phyloP scores from a whole-genome alignment of 768 basidiomycete species.

The Lentinula sp. region DNA sequence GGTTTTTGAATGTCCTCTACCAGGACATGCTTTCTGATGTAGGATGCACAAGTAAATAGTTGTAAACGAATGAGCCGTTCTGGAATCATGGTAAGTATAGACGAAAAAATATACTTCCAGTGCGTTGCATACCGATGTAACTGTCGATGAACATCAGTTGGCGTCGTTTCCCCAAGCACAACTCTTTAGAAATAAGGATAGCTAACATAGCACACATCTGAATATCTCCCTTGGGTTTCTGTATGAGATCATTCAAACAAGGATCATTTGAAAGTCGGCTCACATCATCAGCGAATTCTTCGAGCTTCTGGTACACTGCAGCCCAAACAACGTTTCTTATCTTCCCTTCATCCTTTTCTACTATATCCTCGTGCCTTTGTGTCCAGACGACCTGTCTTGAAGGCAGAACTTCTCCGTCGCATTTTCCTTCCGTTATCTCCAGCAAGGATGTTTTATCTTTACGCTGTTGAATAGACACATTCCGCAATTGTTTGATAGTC shows the following conservation, averaged over 20 bases:
- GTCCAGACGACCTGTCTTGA: conserved; percentile 12
- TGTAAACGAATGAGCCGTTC: conserved; percentile 60
- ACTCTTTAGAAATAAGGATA: conserved; percentile 53
- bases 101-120: neutral
- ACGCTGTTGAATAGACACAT: conserved; percentile 15
- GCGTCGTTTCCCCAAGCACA: conserved; percentile 40
- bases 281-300: conserved; percentile 61
- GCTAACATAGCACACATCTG: conserved; percentile 76
- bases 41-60: conserved; percentile 63
- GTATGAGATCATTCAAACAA: conserved; percentile 5
- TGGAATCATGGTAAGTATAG: conserved; percentile 18
- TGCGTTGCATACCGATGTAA: conserved; percentile 55
- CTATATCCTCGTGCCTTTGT: conserved; percentile 34
- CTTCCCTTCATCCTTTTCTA: conserved; percentile 43
- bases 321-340: conserved; percentile 53
- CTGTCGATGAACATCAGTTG: conserved; percentile 54
- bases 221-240: conserved; percentile 56
- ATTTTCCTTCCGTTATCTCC: conserved; percentile 21
- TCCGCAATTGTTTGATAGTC: conserved; percentile 20
- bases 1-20: conserved; percentile 43
- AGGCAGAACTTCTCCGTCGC: conserved; percentile 11
- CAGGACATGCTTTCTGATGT: conserved; percentile 61
- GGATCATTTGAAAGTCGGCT: neutral
- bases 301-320: conserved; percentile 48
- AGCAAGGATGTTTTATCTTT: conserved; percentile 22